Percentiles rank a stretch among this genome's conserved stretches.
These are phyloP conservation scores for Endocladia muricata DNA, from an alignment of 31 red algal genomes.

Conservation along the genomic window DNA sequence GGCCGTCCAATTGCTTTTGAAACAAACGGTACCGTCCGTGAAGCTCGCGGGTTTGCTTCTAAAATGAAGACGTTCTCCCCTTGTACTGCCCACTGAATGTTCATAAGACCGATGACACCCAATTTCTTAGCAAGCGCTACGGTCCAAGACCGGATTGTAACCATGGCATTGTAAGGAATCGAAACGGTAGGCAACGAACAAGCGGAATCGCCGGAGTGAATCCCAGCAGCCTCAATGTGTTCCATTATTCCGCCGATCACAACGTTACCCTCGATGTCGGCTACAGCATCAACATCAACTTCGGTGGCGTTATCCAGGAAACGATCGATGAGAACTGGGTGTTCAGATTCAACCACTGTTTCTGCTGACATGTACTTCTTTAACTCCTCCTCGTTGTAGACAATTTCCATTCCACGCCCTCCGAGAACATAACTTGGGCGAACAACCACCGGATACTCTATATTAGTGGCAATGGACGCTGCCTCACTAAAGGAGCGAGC, in stretches of 20 bases:
- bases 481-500: slow-evolving; percentile 84
- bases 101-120: slow-evolving; percentile 95
- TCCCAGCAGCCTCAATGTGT: slow-evolving; percentile 99
- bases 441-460: slow-evolving; percentile 95
- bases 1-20: slow-evolving; percentile 96
- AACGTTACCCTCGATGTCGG: slow-evolving; percentile 83
- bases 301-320: slow-evolving; percentile 96
- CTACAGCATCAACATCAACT: slow-evolving; percentile 97
- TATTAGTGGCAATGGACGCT: slow-evolving; percentile 53
- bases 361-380: slow-evolving; percentile 92
- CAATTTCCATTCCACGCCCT: slow-evolving; percentile 99
- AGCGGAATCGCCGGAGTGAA: slow-evolving; percentile 97
- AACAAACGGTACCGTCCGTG: slow-evolving; percentile 97
- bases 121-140: slow-evolving; percentile 85
- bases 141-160: slow-evolving; percentile 96
- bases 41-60: slow-evolving; percentile 98
- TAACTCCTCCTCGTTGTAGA: slow-evolving; percentile 81
- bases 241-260: slow-evolving; percentile 99
- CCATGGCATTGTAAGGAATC: slow-evolving; percentile 95
- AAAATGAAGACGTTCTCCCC: slow-evolving; percentile 94
- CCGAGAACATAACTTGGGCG: slow-evolving; percentile 97
- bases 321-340: slow-evolving; percentile 95
- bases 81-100: slow-evolving; percentile 99
- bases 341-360: slow-evolving; percentile 95
- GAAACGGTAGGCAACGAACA: slow-evolving; percentile 89